Conservation (phyloP, 176 grass and related monocot species). For the Carex scoparia region DNA sequence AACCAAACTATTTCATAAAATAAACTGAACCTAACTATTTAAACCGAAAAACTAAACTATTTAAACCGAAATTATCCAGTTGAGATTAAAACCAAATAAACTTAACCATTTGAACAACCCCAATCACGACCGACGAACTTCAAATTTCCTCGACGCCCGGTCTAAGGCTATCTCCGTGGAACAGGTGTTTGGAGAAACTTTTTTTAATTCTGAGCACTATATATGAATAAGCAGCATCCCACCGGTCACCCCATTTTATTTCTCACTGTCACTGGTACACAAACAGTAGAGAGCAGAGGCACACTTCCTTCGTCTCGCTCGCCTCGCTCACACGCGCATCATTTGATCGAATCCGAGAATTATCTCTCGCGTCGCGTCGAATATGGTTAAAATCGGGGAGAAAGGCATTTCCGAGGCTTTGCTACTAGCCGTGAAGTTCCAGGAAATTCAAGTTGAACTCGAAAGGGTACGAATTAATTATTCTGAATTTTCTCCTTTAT, state of each 20-base stretch:
- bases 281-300: slow-evolving; percentile 7
- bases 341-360: neutral
- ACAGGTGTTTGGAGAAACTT: neutral
- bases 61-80: no score
- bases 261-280: neutral
- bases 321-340: neutral
- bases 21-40: no score
- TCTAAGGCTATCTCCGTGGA: neutral
- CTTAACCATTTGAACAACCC: no score
- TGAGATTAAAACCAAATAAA: no score
- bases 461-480: slow-evolving; percentile 9
- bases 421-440: neutral
- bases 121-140: neutral
- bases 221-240: slow-evolving; percentile 14
- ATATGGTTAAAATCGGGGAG: neutral
- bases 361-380: neutral
- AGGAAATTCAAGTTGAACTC: slow-evolving; percentile 9
- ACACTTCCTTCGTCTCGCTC: neutral
- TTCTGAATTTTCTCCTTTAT: neutral
- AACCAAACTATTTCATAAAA: no score
- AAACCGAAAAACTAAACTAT: no score
- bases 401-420: no score
- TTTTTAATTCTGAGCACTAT: neutral
- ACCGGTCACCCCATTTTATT: neutral
- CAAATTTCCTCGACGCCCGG: neutral